These are phyloP conservation scores for Neltuma alba DNA, from an alignment of 306 rosid genomes.

Conservation along the genomic window DNA sequence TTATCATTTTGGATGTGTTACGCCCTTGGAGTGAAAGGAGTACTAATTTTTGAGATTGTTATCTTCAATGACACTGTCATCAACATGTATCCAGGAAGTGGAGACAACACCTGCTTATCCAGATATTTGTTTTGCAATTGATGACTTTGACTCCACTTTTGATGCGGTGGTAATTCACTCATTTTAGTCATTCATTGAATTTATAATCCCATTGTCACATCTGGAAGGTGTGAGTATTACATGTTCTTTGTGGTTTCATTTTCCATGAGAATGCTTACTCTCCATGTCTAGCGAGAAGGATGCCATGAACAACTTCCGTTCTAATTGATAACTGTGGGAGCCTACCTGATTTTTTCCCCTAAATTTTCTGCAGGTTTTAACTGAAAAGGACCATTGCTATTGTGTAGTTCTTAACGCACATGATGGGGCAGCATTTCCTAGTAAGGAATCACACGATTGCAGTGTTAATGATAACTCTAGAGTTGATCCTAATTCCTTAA, in stretches of 20 bases:
- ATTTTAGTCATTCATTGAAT: conserved; percentile 28
- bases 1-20: conserved; percentile 10
- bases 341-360: conserved; percentile 31
- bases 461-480: conserved; percentile 51
- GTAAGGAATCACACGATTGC: conserved; percentile 50
- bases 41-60: conserved; percentile 19
- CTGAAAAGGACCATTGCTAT: conserved; percentile 91
- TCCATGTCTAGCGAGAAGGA: conserved; percentile 26
- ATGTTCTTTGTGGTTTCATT: conserved; percentile 26
- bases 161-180: conserved; percentile 88
- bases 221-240: not conserved
- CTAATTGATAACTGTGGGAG: conserved; percentile 15
- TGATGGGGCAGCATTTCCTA: conserved; percentile 96
- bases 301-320: conserved; percentile 22
- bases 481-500: conserved; percentile 42
- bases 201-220: conserved; percentile 18
- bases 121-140: conserved; percentile 93
- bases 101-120: conserved; percentile 99
- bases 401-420: conserved; percentile 98
- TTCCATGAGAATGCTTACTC: conserved; percentile 22
- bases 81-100: conserved; percentile 70
- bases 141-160: conserved; percentile 98
- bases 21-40: not conserved
- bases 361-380: conserved; percentile 70
- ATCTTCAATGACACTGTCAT: conserved; percentile 37